Conservation (phyloP, 2,329 filamentous ascomycete species). For the Aspergillus phoenicis region DNA sequence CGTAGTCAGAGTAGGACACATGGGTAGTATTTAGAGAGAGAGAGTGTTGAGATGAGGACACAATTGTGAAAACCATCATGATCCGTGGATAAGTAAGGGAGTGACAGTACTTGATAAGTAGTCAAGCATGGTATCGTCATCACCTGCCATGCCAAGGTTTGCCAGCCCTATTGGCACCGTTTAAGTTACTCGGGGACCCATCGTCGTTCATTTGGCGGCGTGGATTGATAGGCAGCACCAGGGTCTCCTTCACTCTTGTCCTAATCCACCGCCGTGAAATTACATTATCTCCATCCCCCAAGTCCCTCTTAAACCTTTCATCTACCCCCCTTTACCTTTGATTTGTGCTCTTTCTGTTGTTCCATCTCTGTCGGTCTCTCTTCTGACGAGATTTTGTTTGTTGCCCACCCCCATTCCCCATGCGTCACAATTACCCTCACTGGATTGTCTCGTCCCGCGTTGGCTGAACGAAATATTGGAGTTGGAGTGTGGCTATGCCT, state of each 20-base stretch:
- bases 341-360: neutral
- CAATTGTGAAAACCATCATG: too few species aligned
- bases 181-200: too few species aligned
- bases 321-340: neutral
- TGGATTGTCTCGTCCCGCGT: neutral
- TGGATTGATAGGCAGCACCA: neutral
- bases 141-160: too few species aligned
- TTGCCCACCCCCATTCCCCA: neutral
- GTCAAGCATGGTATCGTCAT: too few species aligned
- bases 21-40: too few species aligned
- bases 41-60: too few species aligned
- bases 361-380: neutral
- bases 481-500: neutral
- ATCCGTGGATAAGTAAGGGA: too few species aligned
- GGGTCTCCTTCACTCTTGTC: neutral
- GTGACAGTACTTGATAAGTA: too few species aligned
- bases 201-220: too few species aligned
- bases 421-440: neutral
- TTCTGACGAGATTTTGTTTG: too few species aligned
- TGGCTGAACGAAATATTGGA: neutral
- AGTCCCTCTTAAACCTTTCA: neutral
- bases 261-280: neutral
- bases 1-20: too few species aligned
- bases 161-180: too few species aligned
- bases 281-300: neutral